Percentiles rank a stretch among this genome's conserved stretches.
phyloP scores from a whole-genome alignment of 495 filamentous ascomycete genomes.

The Sporormia fimetaria region DNA sequence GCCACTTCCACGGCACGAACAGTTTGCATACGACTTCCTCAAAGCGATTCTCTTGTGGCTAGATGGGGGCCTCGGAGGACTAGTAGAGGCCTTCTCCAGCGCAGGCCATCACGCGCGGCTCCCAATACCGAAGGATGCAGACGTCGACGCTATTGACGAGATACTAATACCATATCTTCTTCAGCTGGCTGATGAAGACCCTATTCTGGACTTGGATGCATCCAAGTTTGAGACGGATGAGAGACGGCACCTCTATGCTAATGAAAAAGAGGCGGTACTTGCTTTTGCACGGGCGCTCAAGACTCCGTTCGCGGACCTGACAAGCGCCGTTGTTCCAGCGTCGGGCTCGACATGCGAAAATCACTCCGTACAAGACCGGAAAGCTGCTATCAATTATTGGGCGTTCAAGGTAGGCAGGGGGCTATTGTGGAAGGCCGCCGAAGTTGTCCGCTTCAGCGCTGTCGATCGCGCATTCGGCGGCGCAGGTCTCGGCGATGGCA shows the following conservation, averaged over 20 bases:
- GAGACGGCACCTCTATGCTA: slow-evolving; percentile 40
- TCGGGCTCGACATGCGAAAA: slow-evolving; percentile 2
- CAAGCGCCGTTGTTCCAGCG: slow-evolving; percentile 30
- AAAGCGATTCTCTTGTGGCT: slow-evolving; percentile 54
- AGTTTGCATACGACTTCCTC: slow-evolving; percentile 54
- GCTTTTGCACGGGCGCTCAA: slow-evolving; percentile 45
- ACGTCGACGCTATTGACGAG: slow-evolving; percentile 42
- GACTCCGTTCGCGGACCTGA: slow-evolving; percentile 42
- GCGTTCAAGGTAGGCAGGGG: slow-evolving; percentile 49
- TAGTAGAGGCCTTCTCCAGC: slow-evolving; percentile 47
- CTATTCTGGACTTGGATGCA: slow-evolving; percentile 48
- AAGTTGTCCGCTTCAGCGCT: slow-evolving; percentile 45
- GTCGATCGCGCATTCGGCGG: slow-evolving; percentile 56
- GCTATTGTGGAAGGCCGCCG: slow-evolving; percentile 49
- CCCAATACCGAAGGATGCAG: slow-evolving; percentile 42
- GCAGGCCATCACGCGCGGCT: slow-evolving; percentile 35
- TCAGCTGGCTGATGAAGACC: slow-evolving; percentile 36
- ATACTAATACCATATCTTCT: slow-evolving; percentile 50
- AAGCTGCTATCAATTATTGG: slow-evolving; percentile 47
- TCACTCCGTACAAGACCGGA: slow-evolving; percentile 24
- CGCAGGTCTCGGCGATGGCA: slow-evolving; percentile 32
- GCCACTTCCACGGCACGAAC: slow-evolving; percentile 34
- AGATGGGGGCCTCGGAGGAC: slow-evolving; percentile 41
- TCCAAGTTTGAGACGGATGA: slow-evolving; percentile 49
- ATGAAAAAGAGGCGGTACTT: slow-evolving; percentile 45